Evolutionary conservation across 805 yeast species (phyloP), one percentile per base, ranked within the genome.

Genomic region (Hyphopichia homilentoma): DNA sequence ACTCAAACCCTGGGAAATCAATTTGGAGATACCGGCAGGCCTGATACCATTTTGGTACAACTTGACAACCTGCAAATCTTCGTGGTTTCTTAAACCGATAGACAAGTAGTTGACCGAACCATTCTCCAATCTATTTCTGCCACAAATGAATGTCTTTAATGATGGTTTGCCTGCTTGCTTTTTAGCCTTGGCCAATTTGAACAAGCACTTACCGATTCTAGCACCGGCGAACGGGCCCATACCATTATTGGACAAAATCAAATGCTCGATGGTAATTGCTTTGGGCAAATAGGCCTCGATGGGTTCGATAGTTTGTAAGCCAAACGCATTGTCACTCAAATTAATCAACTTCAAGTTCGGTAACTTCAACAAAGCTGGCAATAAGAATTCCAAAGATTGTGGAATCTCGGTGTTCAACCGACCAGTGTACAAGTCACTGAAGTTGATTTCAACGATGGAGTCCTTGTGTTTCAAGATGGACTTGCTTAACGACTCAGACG

Each of bases 221-320:
- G 90, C 82, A 48, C 99, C 98, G 1, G 97, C 95, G 56, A 84
- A 84, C 16, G 99, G 99, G 21, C 99, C 99, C 79, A 93, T 82
- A 35, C 99, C 99, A 58, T 93, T 93, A 63, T 93, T 93, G 29
- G 96, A 82, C 41, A 93, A 69, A 44, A 86, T 80, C 57, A 93
- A 73, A 55, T 93, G 96, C 59, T 85, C 83, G 35, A 93, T 64
- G 16, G 94, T 79, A 12, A 77, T 73, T 21, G 90, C 95, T 47
- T 81, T 70, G 8, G 84, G 65, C 37, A 93, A 68, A 48, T 81
- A 88, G 17, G 68, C 70, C 54, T 93, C 96, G 35, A 93, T 71
- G 6, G 93, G 94, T 37, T 83, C 95, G 40, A 93, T 86, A 16
- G 97, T 84, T 52, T 93, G 94, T 52, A 93, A 81, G 8, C 99